These are phyloP conservation scores for Boletellus dicymbophilus DNA, from an alignment of 1,284 basidiomycete genomes.

Conservation along the genomic window DNA sequence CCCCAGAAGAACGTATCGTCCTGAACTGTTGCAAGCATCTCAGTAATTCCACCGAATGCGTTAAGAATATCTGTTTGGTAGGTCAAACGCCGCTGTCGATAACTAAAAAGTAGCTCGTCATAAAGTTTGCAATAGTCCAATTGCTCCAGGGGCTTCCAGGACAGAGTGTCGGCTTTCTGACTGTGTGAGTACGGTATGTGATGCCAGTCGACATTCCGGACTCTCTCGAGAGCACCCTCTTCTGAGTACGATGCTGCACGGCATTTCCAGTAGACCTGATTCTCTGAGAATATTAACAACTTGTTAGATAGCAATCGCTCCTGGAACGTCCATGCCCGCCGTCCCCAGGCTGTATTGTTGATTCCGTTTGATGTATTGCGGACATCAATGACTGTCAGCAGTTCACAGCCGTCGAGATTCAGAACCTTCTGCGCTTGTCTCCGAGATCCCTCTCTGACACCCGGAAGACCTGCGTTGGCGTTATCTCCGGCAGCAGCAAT, in stretches of 20 bases:
- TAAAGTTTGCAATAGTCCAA: conserved; percentile 4
- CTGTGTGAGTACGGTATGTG: conserved; percentile 1
- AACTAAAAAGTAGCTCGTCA: conserved; percentile 1
- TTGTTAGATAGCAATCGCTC: too few relatives aligned
- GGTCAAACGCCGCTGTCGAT: conserved; percentile 13
- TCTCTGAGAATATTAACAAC: conserved; percentile 13
- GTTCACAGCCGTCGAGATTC: conserved; percentile 6
- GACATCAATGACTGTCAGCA: conserved; percentile 14
- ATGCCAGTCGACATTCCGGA: background rate
- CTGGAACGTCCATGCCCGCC: conserved; percentile 12
- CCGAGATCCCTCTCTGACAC: conserved; percentile 5
- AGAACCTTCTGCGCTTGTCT: conserved; percentile 9
- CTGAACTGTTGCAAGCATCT: conserved; percentile 13
- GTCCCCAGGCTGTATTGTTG: conserved; percentile 8
- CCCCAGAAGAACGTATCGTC: conserved; percentile 19
- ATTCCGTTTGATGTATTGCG: conserved; percentile 2
- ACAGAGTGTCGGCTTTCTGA: background rate
- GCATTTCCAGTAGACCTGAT: conserved; percentile 22
- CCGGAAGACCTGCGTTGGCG: conserved; percentile 16
- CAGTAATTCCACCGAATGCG: conserved; percentile 16
- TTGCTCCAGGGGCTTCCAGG: conserved; percentile 3
- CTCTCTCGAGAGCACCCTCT: conserved; percentile 12
- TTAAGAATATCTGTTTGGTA: conserved; percentile 21
- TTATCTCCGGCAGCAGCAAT: conserved; percentile 21
- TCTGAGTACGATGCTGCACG: conserved; percentile 10